A percentile compares a stretch with the other conserved stretches of the same genome.
phyloP scores from a whole-genome alignment of 176 grass and related monocot genomes.

The Chloris gayana region DNA sequence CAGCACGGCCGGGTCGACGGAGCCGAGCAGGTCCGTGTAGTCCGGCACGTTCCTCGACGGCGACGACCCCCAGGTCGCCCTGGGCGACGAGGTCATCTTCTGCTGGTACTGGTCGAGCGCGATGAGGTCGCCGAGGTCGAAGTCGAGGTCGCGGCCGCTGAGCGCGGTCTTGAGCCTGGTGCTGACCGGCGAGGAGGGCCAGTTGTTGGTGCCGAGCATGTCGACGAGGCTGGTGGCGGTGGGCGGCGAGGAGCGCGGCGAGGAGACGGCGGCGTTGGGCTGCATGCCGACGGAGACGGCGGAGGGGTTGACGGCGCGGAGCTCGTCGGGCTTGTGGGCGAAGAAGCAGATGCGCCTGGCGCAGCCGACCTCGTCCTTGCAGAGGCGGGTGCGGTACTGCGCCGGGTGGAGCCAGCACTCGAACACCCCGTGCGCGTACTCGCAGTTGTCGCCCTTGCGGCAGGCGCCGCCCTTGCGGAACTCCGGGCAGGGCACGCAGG shows the following conservation, averaged over 20 bases:
- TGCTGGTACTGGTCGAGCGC: slow-evolving; percentile 87
- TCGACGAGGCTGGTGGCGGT: slow-evolving; percentile 42
- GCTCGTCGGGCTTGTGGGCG: slow-evolving; percentile 83
- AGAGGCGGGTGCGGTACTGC: slow-evolving; percentile 76
- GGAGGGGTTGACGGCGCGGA: slow-evolving; percentile 74
- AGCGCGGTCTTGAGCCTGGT: slow-evolving; percentile 69
- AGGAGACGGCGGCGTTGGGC: slow-evolving; percentile 22
- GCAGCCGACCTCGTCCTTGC: slow-evolving; percentile 85
- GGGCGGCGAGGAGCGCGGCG: slow-evolving; percentile 51
- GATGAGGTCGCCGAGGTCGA: slow-evolving; percentile 67
- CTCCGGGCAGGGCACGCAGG: slow-evolving; percentile 92
- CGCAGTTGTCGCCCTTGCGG: slow-evolving; percentile 77
- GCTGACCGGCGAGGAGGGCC: slow-evolving; percentile 55
- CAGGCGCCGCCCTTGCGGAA: slow-evolving; percentile 85
- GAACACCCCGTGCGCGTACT: slow-evolving; percentile 92
- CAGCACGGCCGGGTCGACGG: slow-evolving; percentile 62
- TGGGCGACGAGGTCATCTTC: slow-evolving; percentile 72
- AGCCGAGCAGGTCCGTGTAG: slow-evolving; percentile 58
- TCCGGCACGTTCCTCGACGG: slow-evolving; percentile 40
- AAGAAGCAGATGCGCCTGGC: slow-evolving; percentile 85
- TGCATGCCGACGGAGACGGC: slow-evolving; percentile 72
- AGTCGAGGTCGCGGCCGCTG: slow-evolving; percentile 62
- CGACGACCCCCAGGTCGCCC: slow-evolving; percentile 61
- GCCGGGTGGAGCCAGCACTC: slow-evolving; percentile 95
- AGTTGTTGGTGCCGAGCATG: slow-evolving; percentile 47